phyloP scores from a whole-genome alignment of 2,329 filamentous ascomycete genomes.

The Cytospora paraplurivora region DNA sequence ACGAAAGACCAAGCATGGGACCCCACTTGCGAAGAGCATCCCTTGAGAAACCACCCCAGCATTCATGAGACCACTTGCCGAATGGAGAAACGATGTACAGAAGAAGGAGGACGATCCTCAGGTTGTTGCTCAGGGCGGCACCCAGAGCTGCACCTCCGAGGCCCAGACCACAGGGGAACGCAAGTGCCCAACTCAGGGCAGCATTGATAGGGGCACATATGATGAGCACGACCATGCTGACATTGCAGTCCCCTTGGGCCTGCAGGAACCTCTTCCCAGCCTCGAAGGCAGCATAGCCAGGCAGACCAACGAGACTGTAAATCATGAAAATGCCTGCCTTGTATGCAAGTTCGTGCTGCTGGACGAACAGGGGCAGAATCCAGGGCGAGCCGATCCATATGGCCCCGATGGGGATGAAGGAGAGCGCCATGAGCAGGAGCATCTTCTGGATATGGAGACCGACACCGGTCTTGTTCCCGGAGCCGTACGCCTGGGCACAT shows the following conservation, averaged over 20 bases:
- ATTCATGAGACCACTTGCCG: constrained; percentile 44
- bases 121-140: constrained; percentile 50
- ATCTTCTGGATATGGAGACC: constrained; percentile 57
- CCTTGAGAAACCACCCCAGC: constrained; percentile 48
- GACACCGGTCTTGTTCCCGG: constrained; percentile 49
- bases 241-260: constrained; percentile 56
- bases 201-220: constrained; percentile 52
- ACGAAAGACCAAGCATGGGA: constrained; percentile 42
- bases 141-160: constrained; percentile 55
- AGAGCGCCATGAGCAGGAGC: constrained; percentile 50
- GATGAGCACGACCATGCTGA: constrained; percentile 49
- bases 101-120: constrained; percentile 50
- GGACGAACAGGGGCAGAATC: constrained; percentile 49
- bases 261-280: constrained; percentile 57
- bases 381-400: constrained; percentile 52
- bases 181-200: constrained; percentile 52
- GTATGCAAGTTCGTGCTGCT: constrained; percentile 49
- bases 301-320: constrained; percentile 51
- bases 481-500: constrained; percentile 54
- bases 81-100: constrained; percentile 46
- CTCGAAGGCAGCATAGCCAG: constrained; percentile 57
- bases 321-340: constrained; percentile 53
- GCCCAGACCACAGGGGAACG: constrained; percentile 45
- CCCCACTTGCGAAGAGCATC: constrained; percentile 40
- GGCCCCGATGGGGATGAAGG: constrained; percentile 49